These are phyloP conservation scores for Chlamydomonas asymmetrica DNA, from an alignment of 139 green algal species.

Conservation along the genomic window DNA sequence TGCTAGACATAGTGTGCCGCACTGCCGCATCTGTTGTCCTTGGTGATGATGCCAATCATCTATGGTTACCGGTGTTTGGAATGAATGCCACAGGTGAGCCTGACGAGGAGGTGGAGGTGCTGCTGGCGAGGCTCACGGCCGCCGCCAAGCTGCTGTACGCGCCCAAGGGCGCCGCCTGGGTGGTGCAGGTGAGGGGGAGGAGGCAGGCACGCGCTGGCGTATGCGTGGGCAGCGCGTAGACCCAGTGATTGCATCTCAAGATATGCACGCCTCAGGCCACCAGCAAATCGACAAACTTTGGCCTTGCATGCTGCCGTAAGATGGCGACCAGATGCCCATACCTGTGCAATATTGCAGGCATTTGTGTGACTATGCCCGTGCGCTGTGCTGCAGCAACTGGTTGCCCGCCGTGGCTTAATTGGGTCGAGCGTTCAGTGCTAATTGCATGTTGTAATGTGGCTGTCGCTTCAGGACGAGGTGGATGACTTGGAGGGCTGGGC, in stretches of 20 bases:
- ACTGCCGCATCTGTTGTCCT: no score
- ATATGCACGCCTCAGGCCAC: not conserved
- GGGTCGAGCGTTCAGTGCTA: not conserved
- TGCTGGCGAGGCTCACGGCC: slow-evolving; percentile 14
- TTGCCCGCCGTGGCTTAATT: not conserved
- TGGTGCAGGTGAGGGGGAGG: slow-evolving; percentile 19
- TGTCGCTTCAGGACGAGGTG: not conserved
- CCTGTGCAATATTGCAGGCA: no score
- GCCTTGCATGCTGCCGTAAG: not conserved
- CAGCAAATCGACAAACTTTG: no score
- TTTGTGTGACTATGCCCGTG: no score
- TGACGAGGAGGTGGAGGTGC: slow-evolving; percentile 14
- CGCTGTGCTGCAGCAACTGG: not conserved
- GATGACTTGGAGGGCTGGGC: not conserved
- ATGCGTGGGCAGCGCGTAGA: not conserved
- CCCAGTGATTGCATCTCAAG: not conserved
- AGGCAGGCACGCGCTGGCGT: not conserved
- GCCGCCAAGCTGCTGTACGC: slow-evolving; percentile 27
- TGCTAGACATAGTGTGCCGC: no score
- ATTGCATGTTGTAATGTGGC: no score
- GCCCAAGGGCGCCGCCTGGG: slow-evolving; percentile 2
- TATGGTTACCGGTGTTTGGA: no score
- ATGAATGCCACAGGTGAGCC: slow-evolving; percentile 19
- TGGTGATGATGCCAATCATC: no score
- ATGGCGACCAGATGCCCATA: no score